Evolutionary conservation across 768 basidiomycete species (phyloP).

Genomic region (Thelephora ganbajun): DNA sequence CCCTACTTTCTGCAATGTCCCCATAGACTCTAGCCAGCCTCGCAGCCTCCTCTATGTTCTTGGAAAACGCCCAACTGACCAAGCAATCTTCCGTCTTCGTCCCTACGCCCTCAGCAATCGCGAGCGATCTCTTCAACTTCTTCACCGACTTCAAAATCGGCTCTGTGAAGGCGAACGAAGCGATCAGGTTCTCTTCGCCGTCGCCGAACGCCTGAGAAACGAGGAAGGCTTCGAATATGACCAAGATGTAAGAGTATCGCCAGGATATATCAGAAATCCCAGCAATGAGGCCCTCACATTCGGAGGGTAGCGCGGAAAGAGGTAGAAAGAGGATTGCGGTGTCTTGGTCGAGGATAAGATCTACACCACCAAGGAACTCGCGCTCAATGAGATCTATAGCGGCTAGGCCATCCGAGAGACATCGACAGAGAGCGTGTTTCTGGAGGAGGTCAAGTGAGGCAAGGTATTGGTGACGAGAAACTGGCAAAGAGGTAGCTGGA

Average conservation of each 20-base stretch:
- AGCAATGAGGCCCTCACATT: constrained; percentile 28
- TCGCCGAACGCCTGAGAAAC: constrained; percentile 2
- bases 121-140: constrained; percentile 49
- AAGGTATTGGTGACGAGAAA: constrained; percentile 44
- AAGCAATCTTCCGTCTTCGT: constrained; percentile 29
- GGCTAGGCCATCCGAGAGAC: constrained; percentile 30
- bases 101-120: constrained; percentile 45
- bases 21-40: constrained; percentile 41
- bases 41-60: constrained; percentile 44
- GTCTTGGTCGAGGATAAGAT: constrained; percentile 55
- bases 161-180: constrained; percentile 39
- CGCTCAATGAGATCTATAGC: constrained; percentile 52
- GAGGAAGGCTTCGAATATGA: constrained; percentile 34
- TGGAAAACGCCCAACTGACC: constrained; percentile 50
- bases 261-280: constrained; percentile 45
- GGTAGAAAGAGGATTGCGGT: constrained; percentile 38
- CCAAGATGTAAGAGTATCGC: constrained; percentile 37
- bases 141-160: constrained; percentile 58
- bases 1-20: constrained; percentile 35
- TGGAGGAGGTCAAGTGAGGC: constrained; percentile 58
- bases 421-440: constrained; percentile 43
- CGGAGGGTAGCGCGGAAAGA: constrained; percentile 33
- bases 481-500: constrained; percentile 22
- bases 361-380: constrained; percentile 39
- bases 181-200: constrained; percentile 3